Evolutionary conservation across 257 asterid species (phyloP), one percentile per base, ranked within the genome.

Genomic region (Solanum sejunctum): DNA sequence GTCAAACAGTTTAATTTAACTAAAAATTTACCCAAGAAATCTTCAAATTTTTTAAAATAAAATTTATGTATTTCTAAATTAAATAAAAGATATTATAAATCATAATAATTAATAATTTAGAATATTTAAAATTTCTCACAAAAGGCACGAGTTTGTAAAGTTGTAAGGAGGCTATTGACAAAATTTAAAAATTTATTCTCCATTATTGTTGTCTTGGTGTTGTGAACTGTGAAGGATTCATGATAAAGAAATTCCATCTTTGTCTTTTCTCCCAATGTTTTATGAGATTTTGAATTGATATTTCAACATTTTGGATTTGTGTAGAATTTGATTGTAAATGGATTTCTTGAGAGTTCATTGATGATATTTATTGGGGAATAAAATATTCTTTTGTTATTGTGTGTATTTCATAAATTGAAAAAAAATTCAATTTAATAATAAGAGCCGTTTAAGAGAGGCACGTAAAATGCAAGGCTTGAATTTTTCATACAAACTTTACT

Each of bases 251-350:
- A 32, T 61, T 57, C 89, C 86, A 86, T 75, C 67, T 88, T 67
- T 80, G 64, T 66, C 86, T 86, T 82, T 80, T 88, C 3, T 77
- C 23, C 85, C 83, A 84, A 58, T 5, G 86, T 85, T 71, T 84
- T 63, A 86, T 77, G 73, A 88, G 89, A 61, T 84, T 88, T 88
- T 88, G 69, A 55, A 86, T 57, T 18, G 91, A 84, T 72, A 63
- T 77, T 56, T 88, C 88, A 20, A 82, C 57, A 75, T 7, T 86
- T 66, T 84, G 86, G 23, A 84, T 32, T 63, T 83, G 49, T n/a
- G 32, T 67, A 18, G 82, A 23, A 57, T 32, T 80, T 67, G 83
- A 17, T 75, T 55, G 36, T 32, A 32, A 69, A 80, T 66, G 84
- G 49, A 51, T 81, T 81, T 85, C 73, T 49, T 61, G 60, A 81